Percentiles rank a stretch among this genome's conserved stretches.
Evolutionary conservation across 2,329 filamentous ascomycete species (phyloP).

Genomic region (Penicillium griseofulvum): DNA sequence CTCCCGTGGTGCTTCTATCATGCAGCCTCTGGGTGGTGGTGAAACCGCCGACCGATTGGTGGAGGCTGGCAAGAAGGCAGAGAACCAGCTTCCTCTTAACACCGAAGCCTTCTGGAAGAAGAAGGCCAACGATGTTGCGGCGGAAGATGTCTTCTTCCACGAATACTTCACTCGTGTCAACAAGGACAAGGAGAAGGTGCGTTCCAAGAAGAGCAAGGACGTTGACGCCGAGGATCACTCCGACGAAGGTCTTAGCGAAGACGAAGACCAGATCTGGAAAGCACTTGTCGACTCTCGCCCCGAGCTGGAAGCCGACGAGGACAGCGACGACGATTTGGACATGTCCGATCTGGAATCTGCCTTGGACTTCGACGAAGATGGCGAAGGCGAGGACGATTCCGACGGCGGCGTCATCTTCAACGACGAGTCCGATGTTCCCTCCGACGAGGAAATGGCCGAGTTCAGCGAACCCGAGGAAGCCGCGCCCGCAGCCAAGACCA

Average conservation of each 20-base stretch:
- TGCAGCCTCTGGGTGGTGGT: slow-evolving; percentile 80
- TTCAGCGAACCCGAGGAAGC: slow-evolving; percentile 47
- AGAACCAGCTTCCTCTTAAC: slow-evolving; percentile 68
- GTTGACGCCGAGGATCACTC: slow-evolving; percentile 44
- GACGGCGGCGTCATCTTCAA: slow-evolving; percentile 49
- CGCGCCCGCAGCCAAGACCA: slow-evolving; percentile 17
- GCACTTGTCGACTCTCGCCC: slow-evolving; percentile 79
- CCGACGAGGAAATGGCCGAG: slow-evolving; percentile 48
- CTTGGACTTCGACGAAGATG: slow-evolving; percentile 45
- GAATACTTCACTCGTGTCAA: slow-evolving; percentile 82
- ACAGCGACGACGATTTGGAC: slow-evolving; percentile 59
- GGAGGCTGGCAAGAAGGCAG: slow-evolving; percentile 56
- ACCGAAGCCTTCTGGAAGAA: slow-evolving; percentile 87
- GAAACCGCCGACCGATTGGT: slow-evolving; percentile 62
- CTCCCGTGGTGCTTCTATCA: slow-evolving; percentile 81
- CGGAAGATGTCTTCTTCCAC: slow-evolving; percentile 97
- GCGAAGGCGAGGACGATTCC: slow-evolving; percentile 43
- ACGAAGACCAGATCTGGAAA: slow-evolving; percentile 86
- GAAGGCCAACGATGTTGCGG: slow-evolving; percentile 81
- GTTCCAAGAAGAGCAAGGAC: slow-evolving; percentile 57
- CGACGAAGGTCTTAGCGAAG: slow-evolving; percentile 55
- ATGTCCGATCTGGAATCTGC: slow-evolving; percentile 55
- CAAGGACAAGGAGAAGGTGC: slow-evolving; percentile 53
- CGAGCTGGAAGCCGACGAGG: slow-evolving; percentile 65
- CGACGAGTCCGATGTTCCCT: slow-evolving; percentile 47